A percentile compares a stretch with the other conserved stretches of the same genome.
Evolutionary conservation across 106 monocot genomes (phyloP).

Genomic region (Dendrobium chrysotoxum): DNA sequence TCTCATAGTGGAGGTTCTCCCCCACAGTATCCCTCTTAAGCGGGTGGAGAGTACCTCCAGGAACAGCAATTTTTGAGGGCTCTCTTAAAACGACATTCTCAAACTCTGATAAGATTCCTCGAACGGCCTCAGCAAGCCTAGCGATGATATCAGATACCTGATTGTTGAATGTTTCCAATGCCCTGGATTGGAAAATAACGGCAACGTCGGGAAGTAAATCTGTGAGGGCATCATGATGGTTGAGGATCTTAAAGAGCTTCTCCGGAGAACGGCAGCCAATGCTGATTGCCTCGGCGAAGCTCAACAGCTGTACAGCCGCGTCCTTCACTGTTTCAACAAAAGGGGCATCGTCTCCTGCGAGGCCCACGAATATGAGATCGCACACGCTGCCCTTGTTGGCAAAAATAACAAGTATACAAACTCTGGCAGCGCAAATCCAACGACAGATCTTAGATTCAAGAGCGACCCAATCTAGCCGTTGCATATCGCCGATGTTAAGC

Average conservation of each 20-base stretch:
- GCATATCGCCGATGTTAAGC: constrained; percentile 68
- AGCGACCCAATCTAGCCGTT: constrained; percentile 50
- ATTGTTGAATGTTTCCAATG: constrained; percentile 38
- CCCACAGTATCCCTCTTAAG: constrained; percentile 54
- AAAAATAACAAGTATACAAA: constrained; percentile 53
- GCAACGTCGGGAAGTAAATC: constrained; percentile 53
- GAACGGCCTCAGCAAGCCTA: constrained; percentile 66
- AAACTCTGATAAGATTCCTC: constrained; percentile 90
- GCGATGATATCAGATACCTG: constrained; percentile 59
- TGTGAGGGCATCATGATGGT: constrained; percentile 51
- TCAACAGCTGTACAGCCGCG: constrained; percentile 46
- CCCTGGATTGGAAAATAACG: constrained; percentile 31
- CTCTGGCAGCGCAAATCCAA: constrained; percentile 71
- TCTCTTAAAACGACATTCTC: constrained; percentile 78
- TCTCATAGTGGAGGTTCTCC: constrained; percentile 38
- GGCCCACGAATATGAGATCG: constrained; percentile 30
- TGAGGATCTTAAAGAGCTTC: constrained; percentile 73
- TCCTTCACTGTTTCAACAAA: constrained; percentile 53
- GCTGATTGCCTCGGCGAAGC: constrained; percentile 63
- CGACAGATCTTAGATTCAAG: constrained; percentile 63
- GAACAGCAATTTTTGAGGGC: constrained; percentile 51
- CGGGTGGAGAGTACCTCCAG: constrained; percentile 88
- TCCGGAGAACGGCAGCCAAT: constrained; percentile 62
- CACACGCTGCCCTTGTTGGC: constrained; percentile 49
- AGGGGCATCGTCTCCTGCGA: constrained; percentile 30